These are phyloP conservation scores for Thielaviopsis musarum DNA, from an alignment of 2,329 filamentous ascomycete species.

Conservation along the genomic window DNA sequence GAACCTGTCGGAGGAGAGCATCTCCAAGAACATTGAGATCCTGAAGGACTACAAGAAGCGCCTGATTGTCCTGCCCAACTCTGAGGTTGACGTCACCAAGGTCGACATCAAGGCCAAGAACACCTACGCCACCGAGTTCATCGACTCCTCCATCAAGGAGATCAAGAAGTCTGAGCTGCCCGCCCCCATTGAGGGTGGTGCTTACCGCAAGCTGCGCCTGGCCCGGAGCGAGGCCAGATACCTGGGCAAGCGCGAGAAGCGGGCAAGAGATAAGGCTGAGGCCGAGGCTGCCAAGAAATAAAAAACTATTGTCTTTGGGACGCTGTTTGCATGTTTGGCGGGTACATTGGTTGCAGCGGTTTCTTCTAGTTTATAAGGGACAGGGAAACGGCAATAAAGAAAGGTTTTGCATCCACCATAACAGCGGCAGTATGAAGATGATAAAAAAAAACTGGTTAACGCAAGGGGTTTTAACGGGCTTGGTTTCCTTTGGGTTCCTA, in stretches of 20 bases:
- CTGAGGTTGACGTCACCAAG: conserved; percentile 54
- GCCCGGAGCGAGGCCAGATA: conserved; percentile 71
- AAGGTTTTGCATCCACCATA: conserved; percentile 20
- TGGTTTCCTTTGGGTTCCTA: conserved; percentile 23
- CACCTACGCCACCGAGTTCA: conserved; percentile 49
- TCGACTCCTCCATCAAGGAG: conserved; percentile 52
- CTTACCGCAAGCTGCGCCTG: conserved; percentile 72
- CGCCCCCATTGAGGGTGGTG: conserved; percentile 60
- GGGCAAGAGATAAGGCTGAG: conserved; percentile 72
- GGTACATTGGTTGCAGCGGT: conserved; percentile 10
- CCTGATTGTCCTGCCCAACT: conserved; percentile 91
- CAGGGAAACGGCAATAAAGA: conserved; percentile 14
- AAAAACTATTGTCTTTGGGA: conserved; percentile 18
- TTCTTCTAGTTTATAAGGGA: conserved; percentile 11
- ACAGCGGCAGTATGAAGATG: conserved; percentile 5
- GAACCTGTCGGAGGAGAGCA: conserved; percentile 92
- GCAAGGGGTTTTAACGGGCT: conserved; percentile 18
- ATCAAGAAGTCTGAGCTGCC: conserved; percentile 72
- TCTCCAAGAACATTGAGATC: conserved; percentile 87
- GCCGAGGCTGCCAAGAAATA: conserved; percentile 80
- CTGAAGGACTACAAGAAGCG: conserved; percentile 95
- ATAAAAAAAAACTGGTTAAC: conserved; percentile 12
- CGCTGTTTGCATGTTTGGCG: conserved; percentile 8
- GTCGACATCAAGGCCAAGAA: conserved; percentile 35
- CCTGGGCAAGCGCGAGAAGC: conserved; percentile 80